These are phyloP conservation scores for Termitomyces titanicus DNA, from an alignment of 768 basidiomycete species.

Conservation along the genomic window DNA sequence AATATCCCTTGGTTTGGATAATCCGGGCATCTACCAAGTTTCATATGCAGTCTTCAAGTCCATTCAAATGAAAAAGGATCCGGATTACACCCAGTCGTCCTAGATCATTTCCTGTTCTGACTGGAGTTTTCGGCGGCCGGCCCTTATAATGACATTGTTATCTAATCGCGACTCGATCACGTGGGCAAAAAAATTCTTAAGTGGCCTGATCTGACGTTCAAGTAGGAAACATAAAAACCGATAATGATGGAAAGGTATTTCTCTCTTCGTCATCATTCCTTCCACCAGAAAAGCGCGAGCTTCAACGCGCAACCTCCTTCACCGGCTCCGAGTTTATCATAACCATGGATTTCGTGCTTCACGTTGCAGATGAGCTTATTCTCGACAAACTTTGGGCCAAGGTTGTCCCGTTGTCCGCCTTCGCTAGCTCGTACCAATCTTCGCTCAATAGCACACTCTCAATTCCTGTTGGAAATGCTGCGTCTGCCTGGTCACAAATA, in stretches of 20 bases:
- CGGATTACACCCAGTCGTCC: too few relatives aligned
- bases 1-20: too few relatives aligned
- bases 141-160: neutral
- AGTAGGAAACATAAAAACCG: conserved; percentile 22
- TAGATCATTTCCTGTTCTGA: too few relatives aligned
- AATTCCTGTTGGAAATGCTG: conserved; percentile 25
- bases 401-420: conserved; percentile 62
- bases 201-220: conserved; percentile 36
- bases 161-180: conserved; percentile 14
- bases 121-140: too few relatives aligned
- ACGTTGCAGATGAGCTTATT: conserved; percentile 62
- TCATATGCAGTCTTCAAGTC: too few relatives aligned
- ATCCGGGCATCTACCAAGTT: too few relatives aligned
- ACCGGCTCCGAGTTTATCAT: neutral
- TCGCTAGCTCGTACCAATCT: conserved; percentile 25
- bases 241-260: conserved; percentile 8
- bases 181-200: conserved; percentile 27
- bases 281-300: neutral
- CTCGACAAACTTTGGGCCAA: conserved; percentile 80
- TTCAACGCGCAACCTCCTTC: neutral
- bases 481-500: conserved; percentile 50
- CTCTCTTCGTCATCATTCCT: neutral
- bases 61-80: too few relatives aligned
- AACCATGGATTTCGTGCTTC: conserved; percentile 83
- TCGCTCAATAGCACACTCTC: conserved; percentile 38